Base-by-base conservation (phyloP, 805 yeast genomes). In the Cephaloascus albidus region DNA sequence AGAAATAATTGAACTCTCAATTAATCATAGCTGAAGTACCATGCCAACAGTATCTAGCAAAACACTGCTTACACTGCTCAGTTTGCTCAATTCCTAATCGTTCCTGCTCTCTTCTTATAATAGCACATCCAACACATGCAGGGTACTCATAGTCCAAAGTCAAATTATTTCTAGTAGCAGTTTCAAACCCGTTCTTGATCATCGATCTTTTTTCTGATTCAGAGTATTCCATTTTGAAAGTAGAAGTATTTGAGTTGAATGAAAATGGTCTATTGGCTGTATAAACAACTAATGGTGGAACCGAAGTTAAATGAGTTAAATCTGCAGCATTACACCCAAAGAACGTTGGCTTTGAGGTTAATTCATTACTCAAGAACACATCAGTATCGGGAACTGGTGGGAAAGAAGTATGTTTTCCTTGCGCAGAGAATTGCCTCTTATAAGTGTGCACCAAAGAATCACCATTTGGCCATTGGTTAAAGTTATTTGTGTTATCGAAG, bases 51-150 rank as follows among this genome's bases (percentile, higher is more conserved):
- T 85, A 85, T 5, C 63, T 65, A 28, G 65, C 59, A 56, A 87
- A 85, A 56, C 96, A 87, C 39, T 62, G 44, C 47, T 74, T 61
- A 64, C 96, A 87, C 52, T 83, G 86, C 2, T 69, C 78, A n/a
- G 76, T 61, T 43, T 82, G 81, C 15, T 72, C 66, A 30, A 67
- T 58, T 20, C 79, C 78, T 32, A 68, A 58, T 53, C 89, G 70
- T 60, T 85, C 93, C 53, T 81, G 79, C 33, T 81, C 75, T 56
- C 95, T 76, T 61, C 85, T 81, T 42, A 85, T 68, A 36, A 86
- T 72, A 8, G 94, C 95, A 68, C 95, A 86, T 2, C 84, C 85
- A 36, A 86, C 70, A 65, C 95, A 86, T 4, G 78, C 72, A 34
- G 74, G 63, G 79, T 84, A 86, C 32, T 82, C 78, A 3, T 62